Evolutionary conservation across 345 rosid species (phyloP).

Genomic region (Kandelia obovata): DNA sequence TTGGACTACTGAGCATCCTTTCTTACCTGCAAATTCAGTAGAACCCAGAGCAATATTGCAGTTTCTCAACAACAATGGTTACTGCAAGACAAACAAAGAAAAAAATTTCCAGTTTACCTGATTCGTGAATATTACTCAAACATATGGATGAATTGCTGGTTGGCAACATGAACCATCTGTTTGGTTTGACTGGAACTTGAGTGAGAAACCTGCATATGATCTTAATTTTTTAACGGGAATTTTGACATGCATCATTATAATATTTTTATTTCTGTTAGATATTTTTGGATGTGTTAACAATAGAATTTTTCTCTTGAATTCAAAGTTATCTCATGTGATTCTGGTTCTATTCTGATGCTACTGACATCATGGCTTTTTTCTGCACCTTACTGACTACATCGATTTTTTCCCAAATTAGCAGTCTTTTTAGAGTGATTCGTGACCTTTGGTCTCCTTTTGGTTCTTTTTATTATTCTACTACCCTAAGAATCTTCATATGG

Average conservation of each 20-base stretch:
- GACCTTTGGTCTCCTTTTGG: conserved; percentile 25
- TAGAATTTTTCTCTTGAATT: neutral
- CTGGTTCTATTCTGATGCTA: conserved; percentile 5
- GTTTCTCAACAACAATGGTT: too few species aligned
- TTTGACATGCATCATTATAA: neutral
- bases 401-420: conserved; percentile 8
- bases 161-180: neutral
- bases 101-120: too few species aligned
- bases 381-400: conserved; percentile 19
- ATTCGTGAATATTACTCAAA: too few species aligned
- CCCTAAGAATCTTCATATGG: conserved; percentile 13
- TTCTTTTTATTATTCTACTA: conserved; percentile 21
- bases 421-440: conserved; percentile 24
- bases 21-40: too few species aligned
- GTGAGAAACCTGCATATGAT: neutral
- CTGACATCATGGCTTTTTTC: conserved; percentile 11
- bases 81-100: too few species aligned
- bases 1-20: neutral
- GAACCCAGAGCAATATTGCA: too few species aligned
- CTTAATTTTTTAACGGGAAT: neutral
- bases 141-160: too few species aligned
- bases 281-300: neutral
- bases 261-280: neutral
- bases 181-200: neutral
- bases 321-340: neutral